Conservation (phyloP, 208 protist genomes). For the Leishmania braziliensis region DNA sequence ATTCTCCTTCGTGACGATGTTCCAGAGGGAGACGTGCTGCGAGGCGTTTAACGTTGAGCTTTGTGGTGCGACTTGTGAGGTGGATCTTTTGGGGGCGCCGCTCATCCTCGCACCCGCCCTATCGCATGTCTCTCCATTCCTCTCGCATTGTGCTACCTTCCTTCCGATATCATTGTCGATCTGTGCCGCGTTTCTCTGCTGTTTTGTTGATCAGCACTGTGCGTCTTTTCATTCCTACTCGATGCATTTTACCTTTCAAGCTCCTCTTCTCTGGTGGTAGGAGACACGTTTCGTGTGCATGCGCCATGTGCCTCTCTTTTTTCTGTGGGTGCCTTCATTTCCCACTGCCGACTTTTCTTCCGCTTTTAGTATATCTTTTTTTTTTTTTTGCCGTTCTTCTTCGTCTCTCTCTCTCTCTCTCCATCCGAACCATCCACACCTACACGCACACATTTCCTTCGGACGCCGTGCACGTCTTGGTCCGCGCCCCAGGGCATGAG, state of each 20-base stretch:
- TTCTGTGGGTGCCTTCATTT: not conserved
- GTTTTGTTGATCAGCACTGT: not conserved
- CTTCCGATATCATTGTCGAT: not conserved
- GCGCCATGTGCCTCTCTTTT: not conserved
- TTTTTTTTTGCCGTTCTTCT: not conserved
- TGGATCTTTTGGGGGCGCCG: not conserved
- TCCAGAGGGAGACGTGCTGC: not conserved
- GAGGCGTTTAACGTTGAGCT: not conserved
- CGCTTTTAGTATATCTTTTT: not conserved
- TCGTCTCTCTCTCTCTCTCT: not conserved
- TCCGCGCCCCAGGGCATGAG: not conserved
- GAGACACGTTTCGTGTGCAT: not conserved
- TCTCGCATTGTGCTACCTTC: not conserved
- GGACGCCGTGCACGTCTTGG: not conserved
- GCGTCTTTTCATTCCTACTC: not conserved
- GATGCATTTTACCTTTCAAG: not conserved
- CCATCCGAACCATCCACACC: not conserved
- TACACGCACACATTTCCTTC: not conserved
- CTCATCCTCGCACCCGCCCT: not conserved
- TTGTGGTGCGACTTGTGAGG: not conserved
- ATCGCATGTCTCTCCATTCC: conserved; percentile 15
- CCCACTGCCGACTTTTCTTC: not conserved
- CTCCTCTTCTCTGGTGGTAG: not conserved
- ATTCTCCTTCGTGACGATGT: conserved; percentile 35
- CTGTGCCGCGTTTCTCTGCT: not conserved